Percentiles rank a stretch among this genome's conserved stretches.
Evolutionary conservation across 441 rosid genomes (phyloP).

Genomic region (Populus tomentosa): DNA sequence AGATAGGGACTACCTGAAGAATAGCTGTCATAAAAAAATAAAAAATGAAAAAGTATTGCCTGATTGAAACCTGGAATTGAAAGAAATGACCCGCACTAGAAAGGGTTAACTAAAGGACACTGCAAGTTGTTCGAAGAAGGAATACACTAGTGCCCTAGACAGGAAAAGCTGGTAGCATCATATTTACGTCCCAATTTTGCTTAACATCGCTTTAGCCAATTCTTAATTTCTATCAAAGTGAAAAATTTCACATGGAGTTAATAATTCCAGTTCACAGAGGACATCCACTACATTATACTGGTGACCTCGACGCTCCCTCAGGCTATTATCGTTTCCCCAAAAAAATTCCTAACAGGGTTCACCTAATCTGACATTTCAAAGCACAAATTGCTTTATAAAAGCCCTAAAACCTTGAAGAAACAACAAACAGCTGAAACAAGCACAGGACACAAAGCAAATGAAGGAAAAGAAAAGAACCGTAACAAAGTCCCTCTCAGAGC

Average conservation of each 20-base stretch:
- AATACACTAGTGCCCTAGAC: neutral
- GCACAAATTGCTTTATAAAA: neutral
- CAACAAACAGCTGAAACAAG: neutral
- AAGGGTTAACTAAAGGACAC: conserved; percentile 1
- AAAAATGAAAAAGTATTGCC: neutral
- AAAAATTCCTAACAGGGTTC: conserved; percentile 2
- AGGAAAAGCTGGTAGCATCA: neutral
- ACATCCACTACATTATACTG: neutral
- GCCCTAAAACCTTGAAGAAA: conserved; percentile 3
- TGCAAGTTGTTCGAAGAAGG: neutral
- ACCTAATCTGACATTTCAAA: conserved; percentile 2
- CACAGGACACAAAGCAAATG: neutral
- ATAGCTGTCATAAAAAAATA: neutral
- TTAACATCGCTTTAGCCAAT: neutral
- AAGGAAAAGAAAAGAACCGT: neutral
- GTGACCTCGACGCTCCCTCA: neutral
- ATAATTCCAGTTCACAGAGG: neutral
- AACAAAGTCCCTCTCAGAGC: neutral
- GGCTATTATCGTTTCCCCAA: neutral
- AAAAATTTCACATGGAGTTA: neutral
- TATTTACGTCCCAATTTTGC: neutral
- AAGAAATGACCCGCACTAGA: neutral
- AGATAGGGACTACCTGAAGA: neutral
- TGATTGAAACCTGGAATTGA: neutral
- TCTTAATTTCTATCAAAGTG: neutral